Percentiles rank a stretch among this genome's conserved stretches.
phyloP scores from a whole-genome alignment of 192 early-diverging fungal genomes.

The Coemansia sp. region DNA sequence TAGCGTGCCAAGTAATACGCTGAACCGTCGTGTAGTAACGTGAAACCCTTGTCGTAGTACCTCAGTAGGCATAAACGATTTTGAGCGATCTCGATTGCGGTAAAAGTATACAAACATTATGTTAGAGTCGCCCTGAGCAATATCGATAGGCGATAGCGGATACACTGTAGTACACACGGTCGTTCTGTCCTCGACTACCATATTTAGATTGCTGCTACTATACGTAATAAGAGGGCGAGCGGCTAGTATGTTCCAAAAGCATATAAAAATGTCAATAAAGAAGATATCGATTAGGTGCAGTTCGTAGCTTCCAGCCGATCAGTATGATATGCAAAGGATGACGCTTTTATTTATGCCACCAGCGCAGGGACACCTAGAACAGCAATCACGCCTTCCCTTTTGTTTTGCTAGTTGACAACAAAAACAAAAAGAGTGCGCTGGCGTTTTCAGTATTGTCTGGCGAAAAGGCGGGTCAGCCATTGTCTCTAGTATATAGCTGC shows the following conservation, averaged over 20 bases:
- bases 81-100: not conserved
- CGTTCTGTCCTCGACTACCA: not conserved
- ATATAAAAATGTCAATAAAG: not conserved
- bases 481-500: constrained; percentile 9
- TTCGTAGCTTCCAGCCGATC: not conserved
- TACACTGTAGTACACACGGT: not conserved
- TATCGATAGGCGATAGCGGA: constrained; percentile 14
- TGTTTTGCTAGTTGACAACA: not conserved
- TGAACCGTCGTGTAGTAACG: constrained; percentile 5
- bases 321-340: not conserved
- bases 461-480: not conserved
- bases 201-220: not conserved
- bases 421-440: constrained; percentile 1
- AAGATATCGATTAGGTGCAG: not conserved
- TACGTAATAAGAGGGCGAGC: not conserved
- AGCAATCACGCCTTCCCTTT: not conserved
- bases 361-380: not conserved
- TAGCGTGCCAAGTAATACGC: constrained; percentile 17
- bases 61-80: constrained; percentile 15
- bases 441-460: not conserved
- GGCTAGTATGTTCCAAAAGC: not conserved
- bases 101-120: constrained; percentile 32
- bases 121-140: constrained; percentile 22
- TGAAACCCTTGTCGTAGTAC: constrained; percentile 10
- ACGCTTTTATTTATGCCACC: not conserved